Evolutionary conservation across 2,329 filamentous ascomycete genomes (phyloP).

Genomic region (Diplodia corticola): DNA sequence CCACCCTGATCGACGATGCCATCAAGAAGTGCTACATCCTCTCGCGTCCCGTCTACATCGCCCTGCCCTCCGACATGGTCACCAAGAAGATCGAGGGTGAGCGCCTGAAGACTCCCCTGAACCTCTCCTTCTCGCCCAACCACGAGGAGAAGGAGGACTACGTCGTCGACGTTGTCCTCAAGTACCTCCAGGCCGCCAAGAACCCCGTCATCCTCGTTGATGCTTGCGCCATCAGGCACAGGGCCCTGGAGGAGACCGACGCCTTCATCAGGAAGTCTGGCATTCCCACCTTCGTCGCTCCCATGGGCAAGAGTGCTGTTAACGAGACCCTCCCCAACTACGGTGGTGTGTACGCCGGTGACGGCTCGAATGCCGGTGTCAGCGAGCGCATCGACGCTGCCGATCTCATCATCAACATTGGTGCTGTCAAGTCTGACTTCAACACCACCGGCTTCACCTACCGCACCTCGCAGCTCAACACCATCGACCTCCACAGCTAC

Average conservation of each 20-base stretch:
- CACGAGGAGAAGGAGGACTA: conserved; percentile 73
- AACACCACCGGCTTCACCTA: conserved; percentile 84
- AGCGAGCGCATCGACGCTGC: conserved; percentile 65
- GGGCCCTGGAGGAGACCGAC: conserved; percentile 70
- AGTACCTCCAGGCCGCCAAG: conserved; percentile 70
- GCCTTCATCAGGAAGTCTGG: conserved; percentile 70
- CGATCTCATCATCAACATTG: conserved; percentile 71
- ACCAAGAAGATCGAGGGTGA: conserved; percentile 73
- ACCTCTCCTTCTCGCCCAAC: conserved; percentile 65
- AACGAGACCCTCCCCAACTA: conserved; percentile 75
- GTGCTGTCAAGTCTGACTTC: conserved; percentile 73
- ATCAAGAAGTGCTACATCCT: conserved; percentile 72
- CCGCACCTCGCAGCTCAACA: conserved; percentile 71
- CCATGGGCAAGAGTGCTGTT: conserved; percentile 85
- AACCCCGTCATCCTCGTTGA: conserved; percentile 79
- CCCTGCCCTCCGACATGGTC: conserved; percentile 79
- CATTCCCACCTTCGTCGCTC: conserved; percentile 81
- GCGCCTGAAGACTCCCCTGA: conserved; percentile 68
- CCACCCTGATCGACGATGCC: conserved; percentile 74
- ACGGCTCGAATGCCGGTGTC: conserved; percentile 67
- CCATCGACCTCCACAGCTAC: conserved; percentile 78
- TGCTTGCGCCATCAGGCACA: conserved; percentile 77
- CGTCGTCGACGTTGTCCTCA: conserved; percentile 76
- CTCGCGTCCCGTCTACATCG: conserved; percentile 80
- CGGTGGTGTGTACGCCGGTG: conserved; percentile 83